phyloP scores from a whole-genome alignment of 2,329 filamentous ascomycete genomes.

The Lecanosticta acicola region DNA sequence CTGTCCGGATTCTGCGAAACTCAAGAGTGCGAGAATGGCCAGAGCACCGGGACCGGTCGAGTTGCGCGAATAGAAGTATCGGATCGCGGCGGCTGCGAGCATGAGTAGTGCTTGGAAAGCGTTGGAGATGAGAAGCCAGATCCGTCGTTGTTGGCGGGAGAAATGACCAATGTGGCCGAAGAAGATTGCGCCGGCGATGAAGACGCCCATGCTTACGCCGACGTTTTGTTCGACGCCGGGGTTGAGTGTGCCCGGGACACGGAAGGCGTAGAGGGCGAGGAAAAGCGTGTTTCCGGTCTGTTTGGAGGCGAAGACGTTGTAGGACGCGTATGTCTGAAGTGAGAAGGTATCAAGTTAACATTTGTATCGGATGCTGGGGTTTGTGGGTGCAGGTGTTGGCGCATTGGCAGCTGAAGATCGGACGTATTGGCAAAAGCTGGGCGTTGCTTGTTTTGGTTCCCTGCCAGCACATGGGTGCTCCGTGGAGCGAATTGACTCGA shows the following conservation, averaged over 20 bases:
- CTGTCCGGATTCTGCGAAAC: constrained; percentile 22
- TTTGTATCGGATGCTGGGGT: not conserved
- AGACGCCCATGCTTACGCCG: constrained; percentile 20
- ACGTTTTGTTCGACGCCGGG: constrained; percentile 21
- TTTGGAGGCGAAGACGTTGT: constrained; percentile 27
- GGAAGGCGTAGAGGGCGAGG: constrained; percentile 19
- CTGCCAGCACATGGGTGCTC: not conserved
- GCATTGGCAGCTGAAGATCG: not conserved
- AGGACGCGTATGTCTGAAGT: constrained; percentile 23
- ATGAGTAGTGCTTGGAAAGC: constrained; percentile 22
- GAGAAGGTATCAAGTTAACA: not conserved
- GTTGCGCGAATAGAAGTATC: constrained; percentile 14
- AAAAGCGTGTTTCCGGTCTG: constrained; percentile 35
- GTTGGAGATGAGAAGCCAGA: constrained; percentile 25
- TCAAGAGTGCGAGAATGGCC: constrained; percentile 19
- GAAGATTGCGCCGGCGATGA: constrained; percentile 23
- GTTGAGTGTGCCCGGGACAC: constrained; percentile 9
- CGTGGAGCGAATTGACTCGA: not conserved
- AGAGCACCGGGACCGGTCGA: constrained; percentile 15
- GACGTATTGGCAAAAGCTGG: not conserved
- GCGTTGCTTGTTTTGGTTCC: not conserved
- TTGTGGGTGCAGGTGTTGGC: not conserved
- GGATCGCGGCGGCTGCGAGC: constrained; percentile 22
- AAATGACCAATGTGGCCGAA: constrained; percentile 26
- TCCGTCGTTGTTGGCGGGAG: constrained; percentile 20